Base-by-base conservation (phyloP, 2,329 filamentous ascomycete species). In the Pseudogymnoascus sp. region DNA sequence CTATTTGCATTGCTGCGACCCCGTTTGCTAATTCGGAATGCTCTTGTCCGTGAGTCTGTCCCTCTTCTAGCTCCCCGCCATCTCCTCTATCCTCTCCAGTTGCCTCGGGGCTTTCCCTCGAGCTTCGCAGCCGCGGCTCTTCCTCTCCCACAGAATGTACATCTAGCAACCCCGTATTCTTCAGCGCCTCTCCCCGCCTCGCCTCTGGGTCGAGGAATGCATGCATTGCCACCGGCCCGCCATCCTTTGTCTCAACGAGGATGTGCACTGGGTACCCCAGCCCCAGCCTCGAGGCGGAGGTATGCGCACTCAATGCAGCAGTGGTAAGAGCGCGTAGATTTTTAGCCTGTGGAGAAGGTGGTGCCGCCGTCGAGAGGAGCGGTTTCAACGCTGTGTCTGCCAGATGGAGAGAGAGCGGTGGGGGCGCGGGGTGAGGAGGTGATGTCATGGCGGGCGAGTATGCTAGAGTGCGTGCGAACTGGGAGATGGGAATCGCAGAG, bases 301-400 rank as follows among this genome's bases (percentile, higher is more conserved):
- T 78, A 67, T 81, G 79, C 11, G 80, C 78, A 62, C 75, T 76
- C 22, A 85, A 75, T 14, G 82, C 80, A 58, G 78, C 77, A 50
- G 77, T 76, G 33, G 82, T 77, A 41, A 86, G 77, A 4, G 75
- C 70, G 6, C 79, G 77, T 59, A 86, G 77, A 35, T 62, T 57
- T 57, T 59, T 62, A 59, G 59, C 15, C 33, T 60, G 28, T 6
- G 64, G 38, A 36, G 64, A 60, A 30, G 64, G 25, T 18, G 70
- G 60, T 72, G 71, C 74, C 9, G 69, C 64, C 25, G 68, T 66
- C 62, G 80, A 77, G 68, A 86, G 77, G 65, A 86, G 77, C 33
- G 83, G 81, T 4, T 80, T 82, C 65, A 83, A 77, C 63, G 79
- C 74, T 62, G 77, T 74, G 75, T 85, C 83, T 65, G 80, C 77